Percentiles rank a stretch among this genome's conserved stretches.
Conservation (phyloP, 169 alveolate species). For the Eimeria zaria region DNA sequence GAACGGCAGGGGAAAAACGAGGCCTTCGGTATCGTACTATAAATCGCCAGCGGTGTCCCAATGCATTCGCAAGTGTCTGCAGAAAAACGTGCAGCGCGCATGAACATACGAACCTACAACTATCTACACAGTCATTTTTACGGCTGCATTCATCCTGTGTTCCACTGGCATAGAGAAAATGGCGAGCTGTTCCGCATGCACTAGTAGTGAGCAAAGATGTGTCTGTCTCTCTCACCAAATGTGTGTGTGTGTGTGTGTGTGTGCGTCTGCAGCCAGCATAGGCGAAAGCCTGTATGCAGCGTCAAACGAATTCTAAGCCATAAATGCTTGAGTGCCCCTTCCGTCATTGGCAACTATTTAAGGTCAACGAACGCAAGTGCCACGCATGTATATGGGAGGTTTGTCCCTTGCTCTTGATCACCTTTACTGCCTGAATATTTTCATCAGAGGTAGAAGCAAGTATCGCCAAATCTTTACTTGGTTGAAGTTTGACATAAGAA, state of each 20-base stretch:
- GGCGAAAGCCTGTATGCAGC: neutral
- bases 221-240: too few relatives aligned
- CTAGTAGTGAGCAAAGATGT: neutral
- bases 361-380: neutral
- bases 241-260: too few relatives aligned
- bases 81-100: neutral
- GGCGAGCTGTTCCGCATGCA: slow-evolving; percentile 7
- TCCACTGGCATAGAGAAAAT: neutral
- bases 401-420: neutral
- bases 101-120: neutral
- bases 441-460: slow-evolving; percentile 72
- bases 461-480: slow-evolving; percentile 80
- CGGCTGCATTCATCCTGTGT: neutral
- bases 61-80: slow-evolving; percentile 64
- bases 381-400: neutral
- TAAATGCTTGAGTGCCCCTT: neutral
- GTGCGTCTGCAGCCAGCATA: neutral
- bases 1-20: slow-evolving; percentile 50
- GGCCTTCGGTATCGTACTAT: slow-evolving; percentile 20
- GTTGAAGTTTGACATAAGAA: slow-evolving; percentile 73
- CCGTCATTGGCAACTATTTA: neutral
- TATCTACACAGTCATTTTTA: neutral
- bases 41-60: slow-evolving; percentile 68
- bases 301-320: neutral
- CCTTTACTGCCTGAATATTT: slow-evolving; percentile 75